Percentiles rank a stretch among this genome's conserved stretches.
These are phyloP conservation scores for Xylaria digitata DNA, from an alignment of 2,329 filamentous ascomycete genomes.

Conservation along the genomic window DNA sequence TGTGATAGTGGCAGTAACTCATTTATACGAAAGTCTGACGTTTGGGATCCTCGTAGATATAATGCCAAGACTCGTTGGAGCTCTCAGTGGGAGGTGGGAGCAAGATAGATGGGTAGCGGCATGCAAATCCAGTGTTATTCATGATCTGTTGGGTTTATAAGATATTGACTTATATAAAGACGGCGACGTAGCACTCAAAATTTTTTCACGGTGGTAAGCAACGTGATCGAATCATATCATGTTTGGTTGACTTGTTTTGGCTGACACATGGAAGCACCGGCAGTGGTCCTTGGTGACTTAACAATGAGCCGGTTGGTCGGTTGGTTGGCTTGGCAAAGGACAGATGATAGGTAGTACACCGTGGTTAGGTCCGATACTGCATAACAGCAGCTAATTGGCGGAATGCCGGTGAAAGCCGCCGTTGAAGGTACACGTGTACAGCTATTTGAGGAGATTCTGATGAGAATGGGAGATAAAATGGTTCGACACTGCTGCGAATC, in stretches of 20 bases:
- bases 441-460: conserved; percentile 4
- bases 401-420: conserved; percentile 15
- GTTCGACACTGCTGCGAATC: conserved; percentile 12
- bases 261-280: not conserved
- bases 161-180: conserved; percentile 2
- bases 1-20: conserved; percentile 1
- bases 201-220: conserved; percentile 10
- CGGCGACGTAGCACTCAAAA: conserved; percentile 7
- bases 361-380: conserved; percentile 8
- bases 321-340: conserved; percentile 15
- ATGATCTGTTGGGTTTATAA: conserved; percentile 16
- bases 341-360: not conserved
- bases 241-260: not conserved
- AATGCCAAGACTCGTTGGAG: conserved; percentile 2
- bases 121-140: conserved; percentile 4
- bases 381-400: conserved; percentile 10
- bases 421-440: conserved; percentile 19
- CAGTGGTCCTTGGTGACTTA: conserved; percentile 6
- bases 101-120: conserved; percentile 5
- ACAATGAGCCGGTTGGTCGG: conserved; percentile 30
- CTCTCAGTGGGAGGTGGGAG: not conserved
- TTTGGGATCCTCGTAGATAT: not conserved
- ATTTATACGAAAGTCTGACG: conserved; percentile 12
- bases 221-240: conserved; percentile 27
- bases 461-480: conserved; percentile 8